Evolutionary conservation across 2,329 filamentous ascomycete genomes (phyloP).

Genomic region (Neopestalotiopsis sp.): DNA sequence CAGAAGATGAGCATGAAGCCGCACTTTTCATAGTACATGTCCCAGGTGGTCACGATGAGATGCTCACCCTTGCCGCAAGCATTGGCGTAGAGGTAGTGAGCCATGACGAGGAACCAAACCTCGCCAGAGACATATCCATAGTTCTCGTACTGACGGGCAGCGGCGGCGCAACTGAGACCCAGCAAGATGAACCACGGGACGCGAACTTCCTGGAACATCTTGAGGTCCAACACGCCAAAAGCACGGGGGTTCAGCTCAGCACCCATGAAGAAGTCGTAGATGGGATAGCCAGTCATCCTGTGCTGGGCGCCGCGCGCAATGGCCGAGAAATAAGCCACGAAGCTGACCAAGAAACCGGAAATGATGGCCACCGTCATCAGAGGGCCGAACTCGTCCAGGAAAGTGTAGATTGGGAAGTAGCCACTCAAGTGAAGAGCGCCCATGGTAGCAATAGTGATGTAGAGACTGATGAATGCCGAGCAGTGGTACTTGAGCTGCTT

Average conservation of each 20-base stretch:
- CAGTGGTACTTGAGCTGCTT: conserved; percentile 95
- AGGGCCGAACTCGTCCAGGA: conserved; percentile 94
- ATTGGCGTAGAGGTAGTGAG: conserved; percentile 90
- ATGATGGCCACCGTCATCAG: conserved; percentile 92
- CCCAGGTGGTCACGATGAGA: conserved; percentile 88
- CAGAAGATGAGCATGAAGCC: conserved; percentile 98
- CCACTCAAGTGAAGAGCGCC: conserved; percentile 80
- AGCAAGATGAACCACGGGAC: conserved; percentile 93
- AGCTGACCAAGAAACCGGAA: conserved; percentile 83
- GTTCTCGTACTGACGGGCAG: conserved; percentile 80
- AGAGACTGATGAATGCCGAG: conserved; percentile 87
- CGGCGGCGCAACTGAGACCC: conserved; percentile 76
- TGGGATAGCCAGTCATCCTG: conserved; percentile 85
- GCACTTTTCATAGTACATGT: conserved; percentile 98
- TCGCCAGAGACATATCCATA: conserved; percentile 90
- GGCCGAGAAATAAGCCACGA: conserved; percentile 87
- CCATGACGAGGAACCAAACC: conserved; percentile 83
- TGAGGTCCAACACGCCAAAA: conserved; percentile 87
- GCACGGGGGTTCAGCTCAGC: conserved; percentile 88
- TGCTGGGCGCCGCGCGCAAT: conserved; percentile 81
- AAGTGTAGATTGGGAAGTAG: conserved; percentile 85
- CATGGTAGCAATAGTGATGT: conserved; percentile 78
- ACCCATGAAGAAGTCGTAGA: conserved; percentile 95
- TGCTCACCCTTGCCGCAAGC: conserved; percentile 93
- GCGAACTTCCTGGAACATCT: conserved; percentile 96